Percentiles rank a stretch among this genome's conserved stretches.
Evolutionary conservation across 106 monocot species (phyloP).

Genomic region (Alisma plantagoaquatica): DNA sequence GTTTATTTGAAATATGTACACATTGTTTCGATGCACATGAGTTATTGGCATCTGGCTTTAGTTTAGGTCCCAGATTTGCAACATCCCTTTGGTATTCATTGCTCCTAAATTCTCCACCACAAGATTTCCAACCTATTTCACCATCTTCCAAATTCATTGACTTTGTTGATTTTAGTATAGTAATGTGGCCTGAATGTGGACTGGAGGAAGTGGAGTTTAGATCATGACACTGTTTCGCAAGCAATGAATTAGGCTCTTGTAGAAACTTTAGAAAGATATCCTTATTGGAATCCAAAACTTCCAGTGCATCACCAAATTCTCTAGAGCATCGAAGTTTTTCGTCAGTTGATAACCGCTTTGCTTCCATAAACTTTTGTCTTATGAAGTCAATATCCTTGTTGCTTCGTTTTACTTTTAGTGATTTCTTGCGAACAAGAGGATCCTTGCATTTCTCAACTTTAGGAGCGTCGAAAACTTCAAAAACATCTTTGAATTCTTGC

Average conservation of each 20-base stretch:
- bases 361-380: slow-evolving; percentile 41
- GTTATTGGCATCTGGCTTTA: slow-evolving; percentile 4
- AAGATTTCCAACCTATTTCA: slow-evolving; percentile 14
- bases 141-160: not conserved
- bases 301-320: slow-evolving; percentile 36
- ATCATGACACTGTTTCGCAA: slow-evolving; percentile 38
- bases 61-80: slow-evolving; percentile 10
- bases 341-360: slow-evolving; percentile 34
- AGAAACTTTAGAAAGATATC: slow-evolving; percentile 52
- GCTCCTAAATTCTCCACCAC: slow-evolving; percentile 8
- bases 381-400: slow-evolving; percentile 29
- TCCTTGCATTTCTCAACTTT: slow-evolving; percentile 13
- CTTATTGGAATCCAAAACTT: slow-evolving; percentile 36
- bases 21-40: slow-evolving; percentile 25
- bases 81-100: not conserved
- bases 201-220: too few species aligned
- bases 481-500: slow-evolving; percentile 70
- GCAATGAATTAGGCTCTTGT: slow-evolving; percentile 44
- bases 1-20: slow-evolving; percentile 13
- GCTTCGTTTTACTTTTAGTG: slow-evolving; percentile 1
- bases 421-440: not conserved
- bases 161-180: slow-evolving; percentile 29
- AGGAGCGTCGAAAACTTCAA: slow-evolving; percentile 54
- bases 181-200: slow-evolving; percentile 26
- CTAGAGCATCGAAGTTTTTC: slow-evolving; percentile 30